These are phyloP conservation scores for Nissolia schottii DNA, from an alignment of 306 rosid species.

Conservation along the genomic window DNA sequence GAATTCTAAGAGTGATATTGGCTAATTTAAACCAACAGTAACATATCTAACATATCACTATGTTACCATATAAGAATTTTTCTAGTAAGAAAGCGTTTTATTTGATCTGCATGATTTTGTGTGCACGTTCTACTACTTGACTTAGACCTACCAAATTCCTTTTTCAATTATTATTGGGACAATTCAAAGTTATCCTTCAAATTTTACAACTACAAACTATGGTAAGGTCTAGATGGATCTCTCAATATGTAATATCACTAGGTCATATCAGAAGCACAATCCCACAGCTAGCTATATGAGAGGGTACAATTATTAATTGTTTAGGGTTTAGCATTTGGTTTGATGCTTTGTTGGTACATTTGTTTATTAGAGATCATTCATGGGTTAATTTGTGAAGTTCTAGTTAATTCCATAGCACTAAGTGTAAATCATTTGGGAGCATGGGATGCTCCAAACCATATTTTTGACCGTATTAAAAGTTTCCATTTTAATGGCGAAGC, in stretches of 20 bases:
- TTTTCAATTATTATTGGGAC: neutral
- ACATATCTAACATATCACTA: too few species aligned
- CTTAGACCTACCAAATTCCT: neutral
- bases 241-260: neutral
- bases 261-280: neutral
- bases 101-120: neutral
- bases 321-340: neutral
- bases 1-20: too few species aligned
- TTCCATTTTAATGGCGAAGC: neutral
- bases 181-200: neutral
- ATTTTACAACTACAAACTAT: neutral
- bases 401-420: too few species aligned
- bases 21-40: too few species aligned
- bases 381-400: too few species aligned
- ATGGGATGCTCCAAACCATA: neutral
- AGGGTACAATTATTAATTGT: too few species aligned
- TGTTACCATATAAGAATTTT: too few species aligned
- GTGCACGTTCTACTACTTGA: neutral
- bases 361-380: too few species aligned
- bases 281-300: neutral
- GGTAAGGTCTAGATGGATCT: neutral
- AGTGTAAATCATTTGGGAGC: neutral
- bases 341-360: too few species aligned
- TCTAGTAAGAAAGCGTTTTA: neutral
- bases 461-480: too few species aligned